Evolutionary conservation across 139 green algal genomes (phyloP), one percentile per base, ranked within the genome.

Genomic region (Chlorella sp.): DNA sequence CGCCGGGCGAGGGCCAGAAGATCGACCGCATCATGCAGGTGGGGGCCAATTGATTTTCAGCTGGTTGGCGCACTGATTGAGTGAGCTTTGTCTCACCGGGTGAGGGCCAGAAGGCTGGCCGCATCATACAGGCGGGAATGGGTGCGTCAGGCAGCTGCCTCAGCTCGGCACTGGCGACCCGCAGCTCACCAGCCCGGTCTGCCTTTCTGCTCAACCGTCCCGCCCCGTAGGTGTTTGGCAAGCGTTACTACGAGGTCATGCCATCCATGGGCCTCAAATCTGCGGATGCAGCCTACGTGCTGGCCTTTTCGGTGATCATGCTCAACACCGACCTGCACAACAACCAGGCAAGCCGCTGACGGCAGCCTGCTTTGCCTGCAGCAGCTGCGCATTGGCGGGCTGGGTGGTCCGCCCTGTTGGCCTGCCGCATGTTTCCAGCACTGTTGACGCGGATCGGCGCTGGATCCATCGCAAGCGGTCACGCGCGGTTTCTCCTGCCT

Each of bases 271-370:
- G 88, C 17, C 76, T 94, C 51, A 85, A 88, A 32, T 91, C 88
- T 28, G 83, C 91, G 0, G 94, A 98, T 76, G 93, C 91, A 7
- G 95, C 92, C 41, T 97, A 96, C 79, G 91, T 98, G 55, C 88
- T 98, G 13, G 92, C 90, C 18, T 98, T 97, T 84, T 95, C 89
- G 11, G 89, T 95, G 79, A 96, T 98, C 87, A 97, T 98, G 92
- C 91, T 98, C 79, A 97, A 98, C 89, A 98, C 95, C 17, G 95
- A 98, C 82, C 87, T 91, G 88, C 95, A 98, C 88, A 98, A 98
- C 82, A 84, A 57, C n/a, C 93, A 96, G 88, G 89, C 79, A 17
- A 21, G 74, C 36, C 62, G 20, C 2, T 7, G n/a, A n/a, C n/a
- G n/a, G n/a, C n/a, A n/a, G n/a, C n/a, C n/a, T n/a, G n/a, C n/a